phyloP scores from a whole-genome alignment of 1,284 basidiomycete genomes.

The Amylostereum areolatum region DNA sequence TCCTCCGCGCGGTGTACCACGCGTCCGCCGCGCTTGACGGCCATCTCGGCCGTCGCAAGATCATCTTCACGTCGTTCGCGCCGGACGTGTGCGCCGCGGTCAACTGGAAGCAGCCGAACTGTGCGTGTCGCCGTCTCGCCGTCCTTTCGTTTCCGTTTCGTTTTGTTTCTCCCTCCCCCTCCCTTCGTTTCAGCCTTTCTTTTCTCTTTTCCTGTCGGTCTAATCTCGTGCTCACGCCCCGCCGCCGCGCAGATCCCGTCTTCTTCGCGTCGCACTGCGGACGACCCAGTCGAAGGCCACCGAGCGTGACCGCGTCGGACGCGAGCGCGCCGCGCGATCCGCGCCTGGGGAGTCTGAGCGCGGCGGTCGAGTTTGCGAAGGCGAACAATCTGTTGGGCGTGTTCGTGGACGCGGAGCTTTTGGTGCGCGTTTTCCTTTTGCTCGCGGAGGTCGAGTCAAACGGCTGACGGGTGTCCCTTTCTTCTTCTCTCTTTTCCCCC shows the following conservation, averaged over 20 bases:
- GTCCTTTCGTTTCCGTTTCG: not conserved
- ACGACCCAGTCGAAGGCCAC: constrained; percentile 36
- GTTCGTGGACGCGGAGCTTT: constrained; percentile 82
- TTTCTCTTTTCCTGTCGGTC: not conserved
- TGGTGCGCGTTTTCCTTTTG: constrained; percentile 47
- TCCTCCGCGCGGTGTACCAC: constrained; percentile 78
- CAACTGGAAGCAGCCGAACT: constrained; percentile 99
- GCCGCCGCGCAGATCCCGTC: constrained; percentile 72
- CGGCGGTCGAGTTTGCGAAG: constrained; percentile 93
- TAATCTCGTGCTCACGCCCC: too few species aligned
- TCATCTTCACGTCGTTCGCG: constrained; percentile 86
- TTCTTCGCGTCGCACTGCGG: constrained; percentile 92
- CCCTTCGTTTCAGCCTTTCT: constrained; percentile 3
- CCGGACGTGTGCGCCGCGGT: constrained; percentile 84
- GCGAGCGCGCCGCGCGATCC: constrained; percentile 44
- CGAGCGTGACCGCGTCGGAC: constrained; percentile 35
- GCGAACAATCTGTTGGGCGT: constrained; percentile 92
- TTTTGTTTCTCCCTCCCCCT: not conserved
- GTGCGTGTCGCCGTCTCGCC: constrained; percentile 36
- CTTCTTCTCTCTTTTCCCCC: too few species aligned
- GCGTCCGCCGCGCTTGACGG: constrained; percentile 47
- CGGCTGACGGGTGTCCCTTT: not conserved
- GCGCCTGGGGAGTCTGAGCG: constrained; percentile 71
- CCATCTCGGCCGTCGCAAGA: constrained; percentile 54
- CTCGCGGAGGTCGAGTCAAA: not conserved